These are phyloP conservation scores for Lactarius akahatsu DNA, from an alignment of 768 basidiomycete species.

Conservation along the genomic window DNA sequence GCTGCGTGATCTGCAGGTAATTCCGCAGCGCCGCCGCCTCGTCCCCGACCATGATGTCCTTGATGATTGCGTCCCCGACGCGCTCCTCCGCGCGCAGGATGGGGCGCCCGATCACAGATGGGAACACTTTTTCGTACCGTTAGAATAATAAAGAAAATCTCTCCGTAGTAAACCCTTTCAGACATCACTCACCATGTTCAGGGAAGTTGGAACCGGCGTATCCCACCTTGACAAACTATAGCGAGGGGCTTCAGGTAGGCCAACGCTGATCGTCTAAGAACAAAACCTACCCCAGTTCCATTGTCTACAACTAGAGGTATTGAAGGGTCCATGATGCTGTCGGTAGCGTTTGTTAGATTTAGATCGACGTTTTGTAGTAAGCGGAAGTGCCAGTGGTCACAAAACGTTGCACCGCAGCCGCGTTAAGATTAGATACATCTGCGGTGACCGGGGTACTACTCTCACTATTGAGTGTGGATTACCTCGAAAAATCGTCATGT, in stretches of 20 bases:
- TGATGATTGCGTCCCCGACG: constrained; percentile 80
- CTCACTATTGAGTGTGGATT: not conserved
- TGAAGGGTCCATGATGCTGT: constrained; percentile 38
- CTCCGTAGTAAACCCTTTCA: not conserved
- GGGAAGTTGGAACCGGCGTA: constrained; percentile 67
- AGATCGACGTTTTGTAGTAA: not conserved
- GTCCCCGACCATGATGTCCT: constrained; percentile 98
- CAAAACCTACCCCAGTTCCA: constrained; percentile 55
- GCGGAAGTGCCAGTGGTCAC: not conserved
- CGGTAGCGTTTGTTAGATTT: constrained; percentile 6
- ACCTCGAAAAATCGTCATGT: too few species aligned
- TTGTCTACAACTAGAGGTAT: constrained; percentile 58
- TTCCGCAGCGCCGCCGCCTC: constrained; percentile 92
- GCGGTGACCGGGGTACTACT: constrained; percentile 5
- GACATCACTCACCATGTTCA: constrained; percentile 46
- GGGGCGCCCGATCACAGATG: constrained; percentile 94
- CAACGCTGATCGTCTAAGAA: not conserved
- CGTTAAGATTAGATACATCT: constrained; percentile 3
- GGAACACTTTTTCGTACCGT: constrained; percentile 66
- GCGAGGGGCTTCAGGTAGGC: not conserved
- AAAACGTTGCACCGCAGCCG: not conserved
- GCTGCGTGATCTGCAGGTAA: constrained; percentile 95
- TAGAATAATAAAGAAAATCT: not conserved
- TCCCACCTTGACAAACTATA: constrained; percentile 62
- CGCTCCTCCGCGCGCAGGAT: constrained; percentile 98